Evolutionary conservation across 257 asterid genomes (phyloP), one percentile per base, ranked within the genome.

Genomic region (Solanum chilense): DNA sequence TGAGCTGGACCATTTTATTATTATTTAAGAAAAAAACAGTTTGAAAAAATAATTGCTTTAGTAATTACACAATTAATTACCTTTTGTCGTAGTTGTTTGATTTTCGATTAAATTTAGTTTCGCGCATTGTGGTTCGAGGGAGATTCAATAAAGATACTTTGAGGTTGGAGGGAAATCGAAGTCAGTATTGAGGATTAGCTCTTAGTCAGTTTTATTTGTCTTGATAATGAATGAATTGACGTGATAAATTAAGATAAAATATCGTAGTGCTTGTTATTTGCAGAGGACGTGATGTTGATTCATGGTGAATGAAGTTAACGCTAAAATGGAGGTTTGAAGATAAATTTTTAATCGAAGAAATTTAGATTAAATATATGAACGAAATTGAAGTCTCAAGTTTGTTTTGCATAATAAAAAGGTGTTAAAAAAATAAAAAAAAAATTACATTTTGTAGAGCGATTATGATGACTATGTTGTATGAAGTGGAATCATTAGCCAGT

Each of bases 1-100:
- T 89, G 85, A 87, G 89, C 86, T 89, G 90, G 89, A 86, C 85
- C 87, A 58, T 75, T 78, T 37, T 29, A 18, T 16, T 71, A 71
- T 71, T 27, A 58, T 76, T 41, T 60, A 10, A 9, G 12, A 9
- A 33, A 0, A 70, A 37, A 15, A 60, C 11, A 9, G 29, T 73
- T 42, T 42, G 31, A 70, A 64, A 45, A 47, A 45, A 44, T 87
- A 80, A 87, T 87, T 87, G 82, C 86, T 81, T 44, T 15, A 77
- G 37, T 76, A 77, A 68, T 62, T 33, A 86, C 86, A 44, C 49
- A 29, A 16, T 45, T 80, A 80, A 29, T 12, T 78, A 49, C 21
- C 41, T 27, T 27, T 27, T 29, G 5, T 31, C 3, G 15, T 11
- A 13, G 68, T 21, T 8, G 27, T 21, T 0, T 1, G 6, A 2